Percentiles rank a stretch among this genome's conserved stretches.
These are phyloP conservation scores for Chlorella sp. DNA, from an alignment of 139 green algal genomes.

Conservation along the genomic window DNA sequence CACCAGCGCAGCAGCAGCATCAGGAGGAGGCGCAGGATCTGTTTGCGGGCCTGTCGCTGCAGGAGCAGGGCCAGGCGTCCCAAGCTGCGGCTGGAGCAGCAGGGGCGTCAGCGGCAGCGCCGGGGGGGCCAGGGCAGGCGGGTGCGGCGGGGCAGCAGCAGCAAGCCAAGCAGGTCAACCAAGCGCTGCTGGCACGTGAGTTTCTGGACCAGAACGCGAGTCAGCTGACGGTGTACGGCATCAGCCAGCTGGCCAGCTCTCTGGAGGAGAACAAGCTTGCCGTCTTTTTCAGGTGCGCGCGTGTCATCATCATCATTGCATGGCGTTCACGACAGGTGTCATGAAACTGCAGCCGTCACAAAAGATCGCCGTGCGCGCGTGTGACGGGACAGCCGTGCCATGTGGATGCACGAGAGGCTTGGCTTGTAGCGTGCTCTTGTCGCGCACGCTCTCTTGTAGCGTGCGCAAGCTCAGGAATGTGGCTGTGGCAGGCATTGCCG, in stretches of 20 bases:
- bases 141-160: background rate
- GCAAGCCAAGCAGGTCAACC: background rate
- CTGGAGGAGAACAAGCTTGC: slow-evolving; percentile 70
- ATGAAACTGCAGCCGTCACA: no score
- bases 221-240: slow-evolving; percentile 81
- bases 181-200: slow-evolving; percentile 21
- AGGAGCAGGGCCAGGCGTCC: background rate
- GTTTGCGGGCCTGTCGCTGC: background rate
- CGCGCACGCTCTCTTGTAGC: no score
- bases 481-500: no score
- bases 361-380: no score
- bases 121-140: background rate
- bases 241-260: slow-evolving; percentile 40
- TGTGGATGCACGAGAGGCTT: no score
- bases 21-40: background rate
- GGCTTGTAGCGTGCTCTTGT: no score
- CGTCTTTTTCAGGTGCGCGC: slow-evolving; percentile 64
- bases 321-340: no score
- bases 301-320: no score
- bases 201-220: slow-evolving; percentile 74
- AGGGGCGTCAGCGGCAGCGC: slow-evolving; percentile 9
- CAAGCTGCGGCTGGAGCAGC: slow-evolving; percentile 4
- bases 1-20: slow-evolving; percentile 1
- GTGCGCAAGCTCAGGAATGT: no score
- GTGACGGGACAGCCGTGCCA: no score